phyloP scores from a whole-genome alignment of 495 filamentous ascomycete genomes.

The Neurospora pannonica region DNA sequence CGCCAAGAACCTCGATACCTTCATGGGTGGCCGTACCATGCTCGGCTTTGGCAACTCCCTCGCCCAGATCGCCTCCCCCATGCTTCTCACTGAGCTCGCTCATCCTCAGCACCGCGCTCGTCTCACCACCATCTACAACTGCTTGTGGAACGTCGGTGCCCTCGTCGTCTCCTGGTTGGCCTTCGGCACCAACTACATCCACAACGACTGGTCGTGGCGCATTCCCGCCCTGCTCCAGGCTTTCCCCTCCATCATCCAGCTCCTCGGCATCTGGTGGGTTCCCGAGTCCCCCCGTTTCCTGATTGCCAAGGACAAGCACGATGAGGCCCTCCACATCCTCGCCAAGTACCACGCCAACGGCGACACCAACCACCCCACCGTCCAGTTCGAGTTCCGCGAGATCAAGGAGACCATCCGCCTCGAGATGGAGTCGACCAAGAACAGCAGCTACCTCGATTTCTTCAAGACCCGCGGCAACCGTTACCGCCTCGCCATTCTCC shows the following conservation, averaged over 20 bases:
- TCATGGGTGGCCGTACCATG: slow-evolving; percentile 37
- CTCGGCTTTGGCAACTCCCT: slow-evolving; percentile 51
- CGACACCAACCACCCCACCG: slow-evolving; percentile 43
- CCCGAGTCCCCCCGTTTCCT: slow-evolving; percentile 55
- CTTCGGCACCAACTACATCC: slow-evolving; percentile 40
- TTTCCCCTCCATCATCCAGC: slow-evolving; percentile 42
- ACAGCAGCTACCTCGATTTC: slow-evolving; percentile 47
- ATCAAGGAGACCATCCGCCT: slow-evolving; percentile 49
- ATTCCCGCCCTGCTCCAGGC: slow-evolving; percentile 46
- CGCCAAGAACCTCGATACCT: slow-evolving; percentile 36
- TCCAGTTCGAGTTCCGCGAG: slow-evolving; percentile 51
- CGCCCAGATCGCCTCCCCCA: slow-evolving; percentile 51
- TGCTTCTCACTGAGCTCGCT: slow-evolving; percentile 55
- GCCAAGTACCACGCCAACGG: slow-evolving; percentile 51
- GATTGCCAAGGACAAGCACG: slow-evolving; percentile 55
- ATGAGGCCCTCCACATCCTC: slow-evolving; percentile 50
- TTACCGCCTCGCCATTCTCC: slow-evolving; percentile 47
- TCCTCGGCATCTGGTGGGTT: slow-evolving; percentile 43
- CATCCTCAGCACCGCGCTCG: slow-evolving; percentile 59
- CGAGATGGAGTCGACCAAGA: slow-evolving; percentile 36
- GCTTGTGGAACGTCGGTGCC: slow-evolving; percentile 51
- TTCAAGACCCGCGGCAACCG: slow-evolving; percentile 61
- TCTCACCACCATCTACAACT: slow-evolving; percentile 59
- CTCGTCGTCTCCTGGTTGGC: slow-evolving; percentile 44
- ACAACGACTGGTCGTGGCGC: slow-evolving; percentile 45